Evolutionary conservation across 1,284 basidiomycete genomes (phyloP), one percentile per base, ranked within the genome.

Genomic region (Pseudozyma pruni): DNA sequence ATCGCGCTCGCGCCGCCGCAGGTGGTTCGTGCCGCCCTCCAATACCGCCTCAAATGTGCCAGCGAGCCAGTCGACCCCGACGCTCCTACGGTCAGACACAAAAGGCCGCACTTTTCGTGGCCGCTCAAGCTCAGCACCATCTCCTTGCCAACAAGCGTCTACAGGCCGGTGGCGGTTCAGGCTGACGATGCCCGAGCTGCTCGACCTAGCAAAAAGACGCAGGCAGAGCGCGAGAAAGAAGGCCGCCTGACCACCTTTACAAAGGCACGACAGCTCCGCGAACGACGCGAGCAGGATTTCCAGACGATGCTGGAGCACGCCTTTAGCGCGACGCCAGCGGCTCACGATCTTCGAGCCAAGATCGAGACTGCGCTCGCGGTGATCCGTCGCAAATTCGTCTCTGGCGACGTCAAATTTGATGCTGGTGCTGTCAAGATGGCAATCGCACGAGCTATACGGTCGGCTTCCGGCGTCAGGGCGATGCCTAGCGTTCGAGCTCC

Each of bases 261-360:
- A 25, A 72, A 72, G 40, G 70, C 64, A 8, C 58, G 64, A 11
- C 41, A 68, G 44, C 56, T 72, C 7, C 70, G 64, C 6, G 25
- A 60, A 37, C 44, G 50, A 23, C 51, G 70, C 14, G 49, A 56
- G 13, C 27, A 47, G 14, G 44, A 60, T 0, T 72, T 68, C 47
- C 52, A 64, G 17, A 23, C 37, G 9, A 48, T 62, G 60, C 45
- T 72, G 25, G 45, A 62, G 0, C 41, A 63, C 1, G 64, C 59
- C 20, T 57, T 72, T 19, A 16, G n/a, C 9, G 33, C 37, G 4
- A 34, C 37, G 2, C 53, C 59, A 17, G 53, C 44, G 11, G 70
- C 70, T 6, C 40, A 47, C 13, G 35, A 45, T 4, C 48, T 68
- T 19, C 64, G 70, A 16, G 33, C 34, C 17, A 63, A 52, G 52